Percentiles rank a stretch among this genome's conserved stretches.
phyloP scores from a whole-genome alignment of 2,329 filamentous ascomycete species.

The Metarhizium humberi region DNA sequence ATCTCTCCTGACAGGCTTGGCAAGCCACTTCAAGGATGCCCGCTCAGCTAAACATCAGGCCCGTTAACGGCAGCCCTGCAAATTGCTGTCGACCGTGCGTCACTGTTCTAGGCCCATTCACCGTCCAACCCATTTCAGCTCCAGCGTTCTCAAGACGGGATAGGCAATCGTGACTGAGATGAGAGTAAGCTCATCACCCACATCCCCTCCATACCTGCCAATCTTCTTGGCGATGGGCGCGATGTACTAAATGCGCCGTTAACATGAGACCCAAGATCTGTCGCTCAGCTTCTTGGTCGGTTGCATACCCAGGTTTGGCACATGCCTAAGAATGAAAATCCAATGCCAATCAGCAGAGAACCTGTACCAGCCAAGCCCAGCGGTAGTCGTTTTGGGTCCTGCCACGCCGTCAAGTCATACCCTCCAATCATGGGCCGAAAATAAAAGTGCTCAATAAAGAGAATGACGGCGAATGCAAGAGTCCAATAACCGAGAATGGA shows the following conservation, averaged over 20 bases:
- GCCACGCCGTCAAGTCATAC: slow-evolving; percentile 11
- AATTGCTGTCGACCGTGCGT: neutral
- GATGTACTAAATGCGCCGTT: neutral
- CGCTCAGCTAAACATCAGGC: neutral
- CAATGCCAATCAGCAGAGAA: slow-evolving; percentile 9
- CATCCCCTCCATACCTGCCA: slow-evolving; percentile 5
- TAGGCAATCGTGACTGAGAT: slow-evolving; percentile 3
- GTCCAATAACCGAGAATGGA: slow-evolving; percentile 14
- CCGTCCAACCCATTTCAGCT: slow-evolving; percentile 5
- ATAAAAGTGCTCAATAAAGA: slow-evolving; percentile 11
- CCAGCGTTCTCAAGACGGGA: slow-evolving; percentile 3
- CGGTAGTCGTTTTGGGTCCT: slow-evolving; percentile 10
- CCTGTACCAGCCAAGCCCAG: slow-evolving; percentile 10
- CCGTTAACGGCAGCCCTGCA: neutral
- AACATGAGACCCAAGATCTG: neutral
- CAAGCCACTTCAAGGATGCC: neutral
- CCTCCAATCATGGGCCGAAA: slow-evolving; percentile 11
- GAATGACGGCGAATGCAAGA: slow-evolving; percentile 10
- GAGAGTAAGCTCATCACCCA: slow-evolving; percentile 8
- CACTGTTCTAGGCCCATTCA: neutral
- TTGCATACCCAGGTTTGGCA: slow-evolving; percentile 11
- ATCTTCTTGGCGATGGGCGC: slow-evolving; percentile 6
- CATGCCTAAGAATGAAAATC: slow-evolving; percentile 11
- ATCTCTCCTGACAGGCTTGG: neutral
- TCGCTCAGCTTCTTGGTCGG: neutral